phyloP scores from a whole-genome alignment of 208 protist genomes.

The Lotmaria passim region DNA sequence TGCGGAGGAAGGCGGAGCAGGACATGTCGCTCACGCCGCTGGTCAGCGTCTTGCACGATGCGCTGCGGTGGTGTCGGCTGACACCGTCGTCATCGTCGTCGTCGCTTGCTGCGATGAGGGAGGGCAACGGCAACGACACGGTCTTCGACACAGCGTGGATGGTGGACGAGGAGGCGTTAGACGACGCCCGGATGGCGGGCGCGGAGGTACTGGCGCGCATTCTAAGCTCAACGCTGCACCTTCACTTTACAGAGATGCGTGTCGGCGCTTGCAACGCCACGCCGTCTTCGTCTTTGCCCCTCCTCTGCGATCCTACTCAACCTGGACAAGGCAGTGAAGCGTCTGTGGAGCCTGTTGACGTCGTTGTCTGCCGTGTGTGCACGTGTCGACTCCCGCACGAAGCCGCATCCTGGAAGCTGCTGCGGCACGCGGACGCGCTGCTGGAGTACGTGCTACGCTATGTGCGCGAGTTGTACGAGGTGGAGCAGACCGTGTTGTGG shows the following conservation, averaged over 20 bases:
- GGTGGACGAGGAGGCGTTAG: not conserved
- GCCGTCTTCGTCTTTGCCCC: no score
- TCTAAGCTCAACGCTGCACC: conserved; percentile 2
- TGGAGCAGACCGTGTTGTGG: conserved; percentile 26
- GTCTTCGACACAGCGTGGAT: not conserved
- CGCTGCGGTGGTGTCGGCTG: conserved; percentile 32
- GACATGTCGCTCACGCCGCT: conserved; percentile 14
- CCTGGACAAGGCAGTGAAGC: not conserved
- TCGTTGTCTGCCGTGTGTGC: not conserved
- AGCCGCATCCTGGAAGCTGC: conserved; percentile 5
- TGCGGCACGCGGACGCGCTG: conserved; percentile 11
- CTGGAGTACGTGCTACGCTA: conserved; percentile 23
- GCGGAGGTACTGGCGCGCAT: conserved; percentile 10
- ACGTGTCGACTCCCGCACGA: not conserved
- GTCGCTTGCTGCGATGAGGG: no score
- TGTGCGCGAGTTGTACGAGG: conserved; percentile 1
- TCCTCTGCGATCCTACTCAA: not conserved
- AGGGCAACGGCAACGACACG: not conserved
- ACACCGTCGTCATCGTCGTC: conserved; percentile 4
- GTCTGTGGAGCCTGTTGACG: not conserved
- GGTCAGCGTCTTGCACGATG: conserved; percentile 17
- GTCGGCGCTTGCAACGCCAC: not conserved
- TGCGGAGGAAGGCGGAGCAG: not conserved
- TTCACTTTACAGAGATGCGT: not conserved
- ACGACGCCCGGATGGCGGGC: not conserved